A percentile compares a stretch with the other conserved stretches of the same genome.
phyloP scores from a whole-genome alignment of 768 basidiomycete species.

The Austroboletus eburneus region DNA sequence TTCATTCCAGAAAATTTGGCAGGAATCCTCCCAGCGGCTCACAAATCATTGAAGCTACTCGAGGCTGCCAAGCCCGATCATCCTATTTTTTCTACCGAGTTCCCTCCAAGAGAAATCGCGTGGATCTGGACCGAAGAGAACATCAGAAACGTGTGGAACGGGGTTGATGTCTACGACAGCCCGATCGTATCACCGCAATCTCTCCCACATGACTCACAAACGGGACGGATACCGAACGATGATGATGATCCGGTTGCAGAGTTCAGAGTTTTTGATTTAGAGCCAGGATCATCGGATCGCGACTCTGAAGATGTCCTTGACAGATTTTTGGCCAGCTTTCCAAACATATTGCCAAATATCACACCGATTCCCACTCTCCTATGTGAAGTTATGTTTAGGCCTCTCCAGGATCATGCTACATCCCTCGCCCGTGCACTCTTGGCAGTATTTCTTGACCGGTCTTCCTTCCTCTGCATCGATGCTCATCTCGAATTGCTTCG shows the following conservation, averaged over 20 bases:
- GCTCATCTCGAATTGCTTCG: slow-evolving; percentile 66
- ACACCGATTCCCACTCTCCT: slow-evolving; percentile 63
- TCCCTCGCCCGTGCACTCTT: slow-evolving; percentile 66
- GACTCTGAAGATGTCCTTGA: slow-evolving; percentile 31
- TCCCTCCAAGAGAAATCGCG: slow-evolving; percentile 39
- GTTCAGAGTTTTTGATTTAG: slow-evolving; percentile 61
- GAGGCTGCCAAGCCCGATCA: slow-evolving; percentile 63
- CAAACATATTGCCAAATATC: slow-evolving; percentile 52
- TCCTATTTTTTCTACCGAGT: slow-evolving; percentile 43
- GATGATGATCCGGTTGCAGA: slow-evolving; percentile 37
- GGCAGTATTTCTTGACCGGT: slow-evolving; percentile 56
- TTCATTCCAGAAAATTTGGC: slow-evolving; percentile 57
- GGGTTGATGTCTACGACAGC: not conserved
- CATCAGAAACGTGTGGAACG: slow-evolving; percentile 10
- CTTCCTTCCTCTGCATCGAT: slow-evolving; percentile 62
- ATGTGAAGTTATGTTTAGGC: slow-evolving; percentile 56
- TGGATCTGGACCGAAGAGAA: slow-evolving; percentile 38
- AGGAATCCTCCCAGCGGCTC: slow-evolving; percentile 56
- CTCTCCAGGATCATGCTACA: slow-evolving; percentile 57
- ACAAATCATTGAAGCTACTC: slow-evolving; percentile 64
- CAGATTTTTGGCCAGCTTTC: slow-evolving; percentile 55
- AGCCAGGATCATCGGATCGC: slow-evolving; percentile 46
- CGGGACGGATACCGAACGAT: not conserved
- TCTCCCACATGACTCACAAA: not conserved
- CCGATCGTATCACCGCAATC: not conserved